Evolutionary conservation across 2,329 filamentous ascomycete genomes (phyloP).

Genomic region (Monascus ruber): DNA sequence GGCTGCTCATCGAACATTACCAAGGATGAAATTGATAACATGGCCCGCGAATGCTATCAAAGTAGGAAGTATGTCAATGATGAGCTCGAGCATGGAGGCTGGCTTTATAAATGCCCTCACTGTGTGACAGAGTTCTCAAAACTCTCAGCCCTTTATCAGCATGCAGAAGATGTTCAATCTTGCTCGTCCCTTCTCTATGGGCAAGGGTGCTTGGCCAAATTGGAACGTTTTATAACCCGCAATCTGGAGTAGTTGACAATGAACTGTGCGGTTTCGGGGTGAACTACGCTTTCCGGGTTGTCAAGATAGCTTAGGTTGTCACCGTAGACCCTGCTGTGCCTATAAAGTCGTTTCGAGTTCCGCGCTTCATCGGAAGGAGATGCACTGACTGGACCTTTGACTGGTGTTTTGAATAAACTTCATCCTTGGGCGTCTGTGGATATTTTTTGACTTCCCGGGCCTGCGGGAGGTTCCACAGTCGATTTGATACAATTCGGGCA

Average conservation of each 20-base stretch:
- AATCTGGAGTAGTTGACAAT: not conserved
- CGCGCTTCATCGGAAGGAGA: too few relatives aligned
- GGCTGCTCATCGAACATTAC: conserved; percentile 29
- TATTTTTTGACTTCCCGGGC: not conserved
- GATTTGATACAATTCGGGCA: not conserved
- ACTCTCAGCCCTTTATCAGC: conserved; percentile 6
- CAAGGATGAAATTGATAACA: conserved; percentile 5
- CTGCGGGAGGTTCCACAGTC: not conserved
- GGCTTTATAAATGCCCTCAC: conserved; percentile 2
- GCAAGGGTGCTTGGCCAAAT: conserved; percentile 1
- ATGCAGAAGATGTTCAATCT: conserved; percentile 3
- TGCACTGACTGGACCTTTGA: too few relatives aligned
- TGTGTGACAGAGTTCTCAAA: conserved; percentile 2
- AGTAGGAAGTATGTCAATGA: conserved; percentile 2
- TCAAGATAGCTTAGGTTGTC: too few relatives aligned
- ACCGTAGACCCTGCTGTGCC: too few relatives aligned
- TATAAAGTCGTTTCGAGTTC: too few relatives aligned
- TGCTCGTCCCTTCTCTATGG: conserved; percentile 1
- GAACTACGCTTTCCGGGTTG: too few relatives aligned
- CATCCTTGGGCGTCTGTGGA: not conserved
- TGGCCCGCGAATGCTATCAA: conserved; percentile 3
- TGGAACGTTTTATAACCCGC: conserved; percentile 1
- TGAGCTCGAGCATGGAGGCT: conserved; percentile 1
- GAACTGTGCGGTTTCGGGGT: not conserved
- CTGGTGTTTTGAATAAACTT: too few relatives aligned